phyloP scores from a whole-genome alignment of 176 grass and related monocot species.

The Paspalum notatum region DNA sequence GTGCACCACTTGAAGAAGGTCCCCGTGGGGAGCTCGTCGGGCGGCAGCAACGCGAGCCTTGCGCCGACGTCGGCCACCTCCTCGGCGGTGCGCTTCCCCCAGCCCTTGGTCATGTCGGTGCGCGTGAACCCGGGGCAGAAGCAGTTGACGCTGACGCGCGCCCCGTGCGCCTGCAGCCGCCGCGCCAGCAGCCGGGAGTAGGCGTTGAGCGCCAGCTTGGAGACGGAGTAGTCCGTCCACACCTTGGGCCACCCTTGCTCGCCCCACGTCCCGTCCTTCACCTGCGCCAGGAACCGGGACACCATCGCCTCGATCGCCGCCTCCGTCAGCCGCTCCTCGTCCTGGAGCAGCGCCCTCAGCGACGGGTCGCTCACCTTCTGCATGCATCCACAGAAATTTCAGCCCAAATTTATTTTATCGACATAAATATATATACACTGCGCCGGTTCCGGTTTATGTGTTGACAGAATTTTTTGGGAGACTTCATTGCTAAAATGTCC shows the following conservation, averaged over 20 bases:
- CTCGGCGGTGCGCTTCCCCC: slow-evolving; percentile 64
- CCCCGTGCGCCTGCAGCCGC: slow-evolving; percentile 48
- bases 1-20: slow-evolving; percentile 78
- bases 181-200: slow-evolving; percentile 78
- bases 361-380: slow-evolving; percentile 71
- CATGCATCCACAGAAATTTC: not conserved
- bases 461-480: not conserved
- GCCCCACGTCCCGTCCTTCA: slow-evolving; percentile 73
- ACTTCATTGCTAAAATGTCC: too few relatives aligned
- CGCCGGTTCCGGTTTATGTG: not conserved
- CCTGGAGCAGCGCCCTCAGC: slow-evolving; percentile 47
- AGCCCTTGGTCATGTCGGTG: slow-evolving; percentile 80
- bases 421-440: too few relatives aligned
- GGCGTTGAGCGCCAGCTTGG: slow-evolving; percentile 91
- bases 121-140: slow-evolving; percentile 95
- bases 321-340: slow-evolving; percentile 72
- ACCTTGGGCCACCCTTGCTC: slow-evolving; percentile 82
- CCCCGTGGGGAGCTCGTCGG: slow-evolving; percentile 63
- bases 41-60: slow-evolving; percentile 54
- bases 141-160: slow-evolving; percentile 86
- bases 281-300: slow-evolving; percentile 71
- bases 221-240: slow-evolving; percentile 95
- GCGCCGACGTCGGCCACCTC: slow-evolving; percentile 66
- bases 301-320: slow-evolving; percentile 60
- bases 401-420: not conserved